Base-by-base conservation (phyloP, 805 yeast genomes). In the Saturnispora diversa region DNA sequence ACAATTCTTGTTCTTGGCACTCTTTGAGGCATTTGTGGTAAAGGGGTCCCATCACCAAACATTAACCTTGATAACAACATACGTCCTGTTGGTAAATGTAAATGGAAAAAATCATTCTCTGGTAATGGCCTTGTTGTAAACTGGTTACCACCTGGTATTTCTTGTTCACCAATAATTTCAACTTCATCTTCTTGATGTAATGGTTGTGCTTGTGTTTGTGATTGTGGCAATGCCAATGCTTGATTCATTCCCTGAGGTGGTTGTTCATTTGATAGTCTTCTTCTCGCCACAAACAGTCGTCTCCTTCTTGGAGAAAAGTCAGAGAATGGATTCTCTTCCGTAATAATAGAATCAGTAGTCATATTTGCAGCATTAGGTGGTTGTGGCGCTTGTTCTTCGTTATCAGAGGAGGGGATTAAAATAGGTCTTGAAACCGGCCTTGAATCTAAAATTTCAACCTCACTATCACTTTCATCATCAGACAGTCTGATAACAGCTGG, bases 131-230 rank as follows among this genome's bases (percentile, higher is more conserved):
- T 27, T 36, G 33, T 10, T 22, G 25, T 17, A 22, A 42, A 22
- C 6, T 47, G 37, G 19, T 44, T 42, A 12, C 37, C 35, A 26
- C 46, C 45, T 13, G 50, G 45, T 19, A 48, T 36, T 9, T 42
- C 39, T 11, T 51, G 47, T 35, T 51, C 58, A 17, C 58, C 52
- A 3, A 51, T 43, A 20, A 37, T 28, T 30, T 37, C 40, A 15
- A 37, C 30, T 11, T 37, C 40, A 29, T 28, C 34, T 11, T 22
- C 8, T 17, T 19, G 25, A 5, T 29, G 23, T n/a, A n/a, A n/a
- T n/a, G n/a, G n/a, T n/a, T n/a, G n/a, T n/a, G n/a, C n/a, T n/a
- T n/a, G n/a, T n/a, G n/a, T n/a, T n/a, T n/a, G n/a, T n/a, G n/a
- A n/a, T n/a, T n/a, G n/a, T n/a, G n/a, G n/a, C n/a, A n/a, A n/a